Base-by-base conservation (phyloP, 257 asterid species). In the Leonotis leonurus region DNA sequence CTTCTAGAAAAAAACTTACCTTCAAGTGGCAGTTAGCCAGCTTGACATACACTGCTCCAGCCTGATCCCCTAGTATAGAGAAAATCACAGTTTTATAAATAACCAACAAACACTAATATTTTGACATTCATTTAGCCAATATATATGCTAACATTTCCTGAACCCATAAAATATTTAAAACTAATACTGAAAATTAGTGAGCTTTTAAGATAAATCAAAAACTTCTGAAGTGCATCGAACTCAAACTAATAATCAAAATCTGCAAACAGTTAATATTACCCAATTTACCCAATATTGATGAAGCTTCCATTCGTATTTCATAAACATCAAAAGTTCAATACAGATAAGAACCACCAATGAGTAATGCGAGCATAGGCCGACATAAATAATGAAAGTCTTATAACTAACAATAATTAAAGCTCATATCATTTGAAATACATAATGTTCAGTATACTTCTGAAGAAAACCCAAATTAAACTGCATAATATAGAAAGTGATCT, bases 31-130 rank as follows among this genome's bases (percentile, higher is more conserved):
- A 83, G 65, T 67, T 75, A 6, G 98, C 98, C 78, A 88, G 77
- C 78, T 91, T 91, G 58, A 85, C 83, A 75, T 85, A 88, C 66
- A 70, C 85, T 8, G 91, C 88, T 64, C 92, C 98, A 54, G 98
- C 98, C 56, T 77, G 87, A 82, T 88, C 98, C 96, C 96, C 98
- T 90, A 84, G 57, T 39, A 62, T 46, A 68, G 49, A 57, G 13
- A 57, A n/a, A n/a, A n/a, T n/a, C n/a, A n/a, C n/a, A n/a, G n/a
- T n/a, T n/a, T n/a, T n/a, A n/a, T n/a, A n/a, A n/a, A n/a, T n/a
- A n/a, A n/a, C n/a, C n/a, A n/a, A n/a, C n/a, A n/a, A n/a, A n/a
- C n/a, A n/a, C n/a, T n/a, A n/a, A n/a, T n/a, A n/a, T n/a, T n/a
- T n/a, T n/a, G n/a, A n/a, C n/a, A 68, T 54, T 45, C 57, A 32